Base-by-base conservation (phyloP, 371 early-diverging fungal species). In the Coemansia sp. region DNA sequence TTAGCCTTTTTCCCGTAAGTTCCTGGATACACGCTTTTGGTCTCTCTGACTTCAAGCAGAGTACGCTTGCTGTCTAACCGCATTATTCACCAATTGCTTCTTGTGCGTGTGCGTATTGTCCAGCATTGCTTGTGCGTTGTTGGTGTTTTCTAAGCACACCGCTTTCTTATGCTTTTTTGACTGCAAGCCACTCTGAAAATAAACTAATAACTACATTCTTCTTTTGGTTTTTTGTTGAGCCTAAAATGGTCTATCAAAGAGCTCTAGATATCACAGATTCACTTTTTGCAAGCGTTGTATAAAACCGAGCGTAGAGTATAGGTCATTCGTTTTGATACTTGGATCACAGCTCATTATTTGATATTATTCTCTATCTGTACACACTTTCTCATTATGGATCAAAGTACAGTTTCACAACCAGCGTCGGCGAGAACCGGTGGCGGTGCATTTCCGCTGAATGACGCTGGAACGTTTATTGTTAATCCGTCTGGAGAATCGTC, bases 391-490 rank as follows among this genome's bases (percentile, higher is more conserved):
- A 34, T 31, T 55, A 55, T 55, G 55, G 55, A 55, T 55, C 24
- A 37, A 26, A 58, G 40, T 26, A 22, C 58, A 26, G 42, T 24
- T 27, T 26, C 64, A 13, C 64, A 59, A 37, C 64, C 42, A 24
- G 39, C 52, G 42, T 26, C 40, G 2, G 14, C 64, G n/a, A 26
- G 34, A 39, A 52, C 54, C 51, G 27, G 21, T 37, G 21, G 22
- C 40, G 27, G 45, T 21, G 39, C 45, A n/a, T 40, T 69, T 47
- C 59, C 57, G 16, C 26, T 27, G 2, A 51, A 62, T 45, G 55
- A 66, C 29, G 75, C 59, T 34, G 62, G 56, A 18, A 74, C 75
- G 52, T 74, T 74, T 48, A 62, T 74, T 14, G 29, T 74, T 40
- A 70, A 74, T 42, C 57, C 63, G 4, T 24, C n/a, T 8, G 40